Conservation (phyloP, 1,284 basidiomycete genomes). For the Cutaneotrichosporon spelunceum region DNA sequence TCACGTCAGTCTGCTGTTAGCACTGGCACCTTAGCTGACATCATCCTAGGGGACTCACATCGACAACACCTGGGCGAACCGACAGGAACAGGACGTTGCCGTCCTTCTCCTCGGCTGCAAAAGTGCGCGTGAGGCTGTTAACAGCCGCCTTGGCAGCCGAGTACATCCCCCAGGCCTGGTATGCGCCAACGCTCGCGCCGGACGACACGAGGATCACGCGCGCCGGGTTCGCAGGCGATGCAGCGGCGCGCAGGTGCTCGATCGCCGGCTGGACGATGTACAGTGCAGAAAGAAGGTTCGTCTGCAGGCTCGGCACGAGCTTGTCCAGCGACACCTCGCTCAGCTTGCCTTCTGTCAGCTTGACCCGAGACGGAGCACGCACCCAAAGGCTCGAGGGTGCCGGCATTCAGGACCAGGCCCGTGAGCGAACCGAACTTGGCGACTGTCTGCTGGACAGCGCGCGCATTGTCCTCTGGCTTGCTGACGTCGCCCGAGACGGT, state of each 20-base stretch:
- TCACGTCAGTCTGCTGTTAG: slow-evolving; percentile 25
- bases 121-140: slow-evolving; percentile 55
- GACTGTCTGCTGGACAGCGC: slow-evolving; percentile 48
- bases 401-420: slow-evolving; percentile 56
- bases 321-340: slow-evolving; percentile 28
- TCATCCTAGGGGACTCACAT: slow-evolving; percentile 37
- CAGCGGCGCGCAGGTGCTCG: slow-evolving; percentile 51
- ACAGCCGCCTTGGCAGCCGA: slow-evolving; percentile 54
- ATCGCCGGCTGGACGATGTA: slow-evolving; percentile 54
- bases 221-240: slow-evolving; percentile 28
- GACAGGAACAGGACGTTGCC: slow-evolving; percentile 51
- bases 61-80: slow-evolving; percentile 56
- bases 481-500: slow-evolving; percentile 52
- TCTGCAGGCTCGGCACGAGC: slow-evolving; percentile 43
- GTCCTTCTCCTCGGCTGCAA: slow-evolving; percentile 55
- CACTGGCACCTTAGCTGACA: not conserved
- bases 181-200: slow-evolving; percentile 54
- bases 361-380: not conserved
- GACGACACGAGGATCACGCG: slow-evolving; percentile 55
- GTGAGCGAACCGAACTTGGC: slow-evolving; percentile 53
- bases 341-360: slow-evolving; percentile 30
- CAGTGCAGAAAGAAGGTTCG: slow-evolving; percentile 56
- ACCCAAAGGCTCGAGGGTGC: slow-evolving; percentile 52
- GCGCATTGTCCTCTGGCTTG: slow-evolving; percentile 38
- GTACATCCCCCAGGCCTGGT: slow-evolving; percentile 56